These are phyloP conservation scores for Petunia secreta DNA, from an alignment of 257 asterid species.

Conservation along the genomic window DNA sequence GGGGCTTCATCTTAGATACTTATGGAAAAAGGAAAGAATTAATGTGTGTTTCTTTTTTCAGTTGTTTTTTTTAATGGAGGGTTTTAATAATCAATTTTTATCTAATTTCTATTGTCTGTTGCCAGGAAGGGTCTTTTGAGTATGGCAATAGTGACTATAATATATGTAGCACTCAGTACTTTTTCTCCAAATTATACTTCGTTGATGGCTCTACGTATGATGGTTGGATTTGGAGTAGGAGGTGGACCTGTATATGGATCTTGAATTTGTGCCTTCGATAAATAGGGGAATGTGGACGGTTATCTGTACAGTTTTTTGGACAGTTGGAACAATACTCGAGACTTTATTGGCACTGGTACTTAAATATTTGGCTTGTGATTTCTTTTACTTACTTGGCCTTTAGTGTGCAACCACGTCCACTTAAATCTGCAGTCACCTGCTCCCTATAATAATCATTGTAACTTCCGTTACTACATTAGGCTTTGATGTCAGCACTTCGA, in stretches of 20 bases:
- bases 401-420: no score
- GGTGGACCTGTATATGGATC: slow-evolving; percentile 82
- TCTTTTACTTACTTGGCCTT: no score
- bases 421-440: no score
- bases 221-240: slow-evolving; percentile 81
- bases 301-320: slow-evolving; percentile 65
- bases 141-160: slow-evolving; percentile 62
- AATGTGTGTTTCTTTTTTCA: no score
- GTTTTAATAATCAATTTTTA: no score
- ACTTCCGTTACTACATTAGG: no score
- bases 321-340: slow-evolving; percentile 78
- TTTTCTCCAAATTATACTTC: slow-evolving; percentile 63
- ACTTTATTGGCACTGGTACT: slow-evolving; percentile 79
- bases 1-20: slow-evolving; percentile 68
- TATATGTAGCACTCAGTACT: slow-evolving; percentile 59
- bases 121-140: slow-evolving; percentile 74
- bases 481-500: no score
- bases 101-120: slow-evolving; percentile 28
- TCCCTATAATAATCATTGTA: no score
- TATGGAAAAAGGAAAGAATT: slow-evolving; percentile 83
- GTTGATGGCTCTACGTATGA: slow-evolving; percentile 54
- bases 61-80: no score
- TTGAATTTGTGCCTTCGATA: slow-evolving; percentile 75
- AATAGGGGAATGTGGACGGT: slow-evolving; percentile 85
- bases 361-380: no score